Percentiles rank a stretch among this genome's conserved stretches.
phyloP scores from a whole-genome alignment of 495 filamentous ascomycete genomes.

The Penicillium roqueforti region DNA sequence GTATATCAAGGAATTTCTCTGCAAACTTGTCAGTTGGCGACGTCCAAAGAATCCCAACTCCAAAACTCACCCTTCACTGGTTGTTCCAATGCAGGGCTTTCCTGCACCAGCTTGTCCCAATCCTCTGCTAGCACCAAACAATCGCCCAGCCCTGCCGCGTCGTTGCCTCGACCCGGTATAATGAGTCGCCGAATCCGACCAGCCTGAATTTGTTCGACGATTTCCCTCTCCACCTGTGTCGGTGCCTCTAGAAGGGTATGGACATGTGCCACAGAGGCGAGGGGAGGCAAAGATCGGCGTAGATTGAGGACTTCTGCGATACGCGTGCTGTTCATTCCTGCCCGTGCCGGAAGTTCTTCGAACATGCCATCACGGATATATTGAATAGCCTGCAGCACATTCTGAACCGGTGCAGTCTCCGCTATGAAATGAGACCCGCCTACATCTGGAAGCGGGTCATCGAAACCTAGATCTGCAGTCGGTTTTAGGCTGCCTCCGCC shows the following conservation, averaged over 20 bases:
- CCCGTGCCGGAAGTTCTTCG: conserved; percentile 57
- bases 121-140: conserved; percentile 62
- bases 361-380: conserved; percentile 65
- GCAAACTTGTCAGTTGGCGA: not conserved
- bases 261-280: conserved; percentile 68
- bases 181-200: conserved; percentile 63
- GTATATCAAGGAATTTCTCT: conserved; percentile 53
- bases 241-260: conserved; percentile 62
- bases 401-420: conserved; percentile 50
- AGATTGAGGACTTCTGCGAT: conserved; percentile 69
- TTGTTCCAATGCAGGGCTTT: conserved; percentile 39
- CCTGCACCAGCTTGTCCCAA: conserved; percentile 54
- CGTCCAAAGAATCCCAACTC: not conserved
- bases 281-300: conserved; percentile 60
- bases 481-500: conserved; percentile 30
- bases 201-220: conserved; percentile 55
- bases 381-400: conserved; percentile 60
- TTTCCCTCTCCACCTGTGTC: conserved; percentile 69
- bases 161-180: conserved; percentile 60
- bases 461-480: conserved; percentile 45
- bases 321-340: conserved; percentile 70
- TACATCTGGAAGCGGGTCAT: conserved; percentile 37
- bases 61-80: conserved; percentile 44
- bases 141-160: conserved; percentile 61
- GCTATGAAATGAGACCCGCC: conserved; percentile 37